Conservation (phyloP, 805 yeast genomes). For the Kodamaea nitidulidarum region DNA sequence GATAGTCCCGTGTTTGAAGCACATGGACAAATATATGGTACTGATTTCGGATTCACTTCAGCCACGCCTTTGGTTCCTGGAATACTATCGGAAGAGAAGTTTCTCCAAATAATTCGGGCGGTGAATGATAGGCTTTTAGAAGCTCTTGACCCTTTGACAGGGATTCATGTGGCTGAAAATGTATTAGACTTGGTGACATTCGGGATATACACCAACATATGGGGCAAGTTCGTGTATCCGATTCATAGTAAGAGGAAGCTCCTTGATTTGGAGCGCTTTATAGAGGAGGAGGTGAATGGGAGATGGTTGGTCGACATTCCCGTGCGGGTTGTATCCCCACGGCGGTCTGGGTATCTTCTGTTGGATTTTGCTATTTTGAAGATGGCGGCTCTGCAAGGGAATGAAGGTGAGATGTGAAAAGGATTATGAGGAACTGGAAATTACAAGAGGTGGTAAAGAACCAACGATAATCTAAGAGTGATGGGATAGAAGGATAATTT, state of each 20-base stretch:
- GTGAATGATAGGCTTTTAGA: conserved; percentile 41
- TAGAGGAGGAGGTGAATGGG: conserved; percentile 19
- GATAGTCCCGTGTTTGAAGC: conserved; percentile 26
- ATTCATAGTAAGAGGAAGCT: conserved; percentile 28
- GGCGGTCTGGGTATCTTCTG: conserved; percentile 44
- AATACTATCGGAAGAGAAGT: conserved; percentile 29
- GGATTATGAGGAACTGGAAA: neutral
- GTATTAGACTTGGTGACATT: conserved; percentile 39
- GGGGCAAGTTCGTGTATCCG: conserved; percentile 13
- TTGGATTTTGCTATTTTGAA: conserved; percentile 46
- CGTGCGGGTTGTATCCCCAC: conserved; percentile 47
- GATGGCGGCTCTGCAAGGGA: neutral
- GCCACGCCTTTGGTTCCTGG: conserved; percentile 41
- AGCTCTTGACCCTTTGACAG: conserved; percentile 38
- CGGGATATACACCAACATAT: conserved; percentile 26
- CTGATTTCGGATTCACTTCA: conserved; percentile 51
- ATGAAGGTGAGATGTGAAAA: neutral
- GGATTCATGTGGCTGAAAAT: conserved; percentile 29
- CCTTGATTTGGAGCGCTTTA: conserved; percentile 40
- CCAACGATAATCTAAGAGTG: too few species aligned
- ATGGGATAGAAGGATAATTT: too few species aligned
- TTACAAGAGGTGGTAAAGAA: too few species aligned
- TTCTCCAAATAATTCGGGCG: conserved; percentile 34
- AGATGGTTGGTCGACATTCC: conserved; percentile 11
- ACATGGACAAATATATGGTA: conserved; percentile 36